Base-by-base conservation (phyloP, 257 asterid genomes). In the Solanum corneliomulleri region DNA sequence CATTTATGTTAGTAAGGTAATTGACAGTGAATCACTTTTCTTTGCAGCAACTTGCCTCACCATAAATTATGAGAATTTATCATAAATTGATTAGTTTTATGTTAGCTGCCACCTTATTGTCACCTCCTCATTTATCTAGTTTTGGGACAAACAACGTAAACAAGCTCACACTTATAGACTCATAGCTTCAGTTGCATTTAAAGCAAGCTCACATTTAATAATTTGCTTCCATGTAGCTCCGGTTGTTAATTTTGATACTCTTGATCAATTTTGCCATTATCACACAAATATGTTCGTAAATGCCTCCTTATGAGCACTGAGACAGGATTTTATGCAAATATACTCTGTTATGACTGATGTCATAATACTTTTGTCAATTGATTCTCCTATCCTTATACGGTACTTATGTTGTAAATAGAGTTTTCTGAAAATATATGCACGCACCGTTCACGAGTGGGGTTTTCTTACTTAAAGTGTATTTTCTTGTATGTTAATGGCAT, bases 401-500 rank as follows among this genome's bases (percentile, higher is more conserved):
- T 52, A 52, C 62, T 52, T 6, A 52, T 2, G 62, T 52, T 16
- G 62, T 52, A 52, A 18, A 52, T 9, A 52, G 7, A 16, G 7
- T 52, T 52, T 52, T 52, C n/a, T 52, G 62, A 3, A 18, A 52
- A 52, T 52, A 52, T 52, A 52, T 2, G 62, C 62, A 16, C 4
- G 62, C 20, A 52, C 18, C 85, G 85, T 62, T 74, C 70, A 71
- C 87, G 80, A 87, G 89, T 86, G 29, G 68, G 87, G 69, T 87
- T 89, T 86, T 85, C 70, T 71, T 56, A 85, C 23, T n/a, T 23
- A 86, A 88, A 68, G 49, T 35, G 88, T 78, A 90, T 82, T 83
- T 84, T 86, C 83, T 58, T 75, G 88, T 82, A 89, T 91, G 85
- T 87, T 88, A 64, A 81, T 86, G 92, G 92, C 87, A 47, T 45